Evolutionary conservation across 148 eudicot genomes (phyloP).

Genomic region (Vaccinium macrocarpon): DNA sequence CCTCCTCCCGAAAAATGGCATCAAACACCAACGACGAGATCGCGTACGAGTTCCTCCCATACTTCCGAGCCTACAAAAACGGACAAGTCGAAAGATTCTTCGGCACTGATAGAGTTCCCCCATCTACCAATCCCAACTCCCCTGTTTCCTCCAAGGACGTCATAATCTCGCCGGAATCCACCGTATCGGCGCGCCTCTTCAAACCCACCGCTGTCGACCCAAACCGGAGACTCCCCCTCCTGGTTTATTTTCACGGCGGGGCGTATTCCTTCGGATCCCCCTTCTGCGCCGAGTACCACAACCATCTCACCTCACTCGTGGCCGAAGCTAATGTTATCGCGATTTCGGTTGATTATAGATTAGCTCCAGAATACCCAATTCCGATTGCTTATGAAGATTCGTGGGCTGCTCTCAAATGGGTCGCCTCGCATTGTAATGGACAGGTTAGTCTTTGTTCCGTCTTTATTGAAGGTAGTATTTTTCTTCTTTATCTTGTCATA

Average conservation of each 20-base stretch:
- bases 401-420: constrained; percentile 50
- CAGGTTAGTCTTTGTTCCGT: neutral
- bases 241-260: constrained; percentile 19
- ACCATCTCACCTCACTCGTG: constrained; percentile 21
- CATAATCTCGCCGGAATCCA: constrained; percentile 12
- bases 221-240: neutral
- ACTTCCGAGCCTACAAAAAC: constrained; percentile 16
- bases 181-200: constrained; percentile 20
- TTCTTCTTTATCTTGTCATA: no score
- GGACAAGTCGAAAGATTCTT: constrained; percentile 20
- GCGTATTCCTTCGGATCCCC: constrained; percentile 8
- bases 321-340: constrained; percentile 28
- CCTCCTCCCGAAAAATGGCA: neutral
- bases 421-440: constrained; percentile 28
- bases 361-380: constrained; percentile 53
- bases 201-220: constrained; percentile 2
- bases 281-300: constrained; percentile 16
- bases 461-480: no score
- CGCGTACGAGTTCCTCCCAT: constrained; percentile 16
- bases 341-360: constrained; percentile 45
- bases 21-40: neutral
- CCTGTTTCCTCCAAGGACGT: constrained; percentile 19
- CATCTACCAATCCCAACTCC: constrained; percentile 10
- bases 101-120: neutral
- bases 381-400: constrained; percentile 48